Evolutionary conservation across 495 filamentous ascomycete genomes (phyloP), one percentile per base, ranked within the genome.

Genomic region (Penicillium flavigenum): DNA sequence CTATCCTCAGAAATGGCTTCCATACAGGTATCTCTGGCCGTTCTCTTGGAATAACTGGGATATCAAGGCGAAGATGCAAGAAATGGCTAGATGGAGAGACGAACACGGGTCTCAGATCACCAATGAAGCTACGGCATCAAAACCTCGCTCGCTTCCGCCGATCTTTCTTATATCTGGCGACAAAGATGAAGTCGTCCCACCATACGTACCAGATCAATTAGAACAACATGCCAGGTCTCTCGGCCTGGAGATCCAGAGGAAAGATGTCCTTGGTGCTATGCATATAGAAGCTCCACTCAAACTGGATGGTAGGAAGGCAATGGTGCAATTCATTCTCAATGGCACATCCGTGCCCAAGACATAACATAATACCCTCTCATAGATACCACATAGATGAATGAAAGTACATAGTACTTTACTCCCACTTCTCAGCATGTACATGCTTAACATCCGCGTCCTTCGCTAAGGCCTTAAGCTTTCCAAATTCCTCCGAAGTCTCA

Each of bases 1-100:
- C 19, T 94, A 92, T 68, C 89, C 89, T 10, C 88, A 93, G 63
- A 88, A 83, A 57, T 93, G 90, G 90, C 71, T 93, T 0, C 89
- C 89, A 1, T 93, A 94, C 68, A 75, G 82, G 4, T 86, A 88
- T 69, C 69, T 86, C 0, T 67, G 72, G 51, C 74, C 76, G 0
- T 82, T 85, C 61, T 70, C 83, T 42, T 71, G 83, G 68, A 83
- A 77, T 59, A 70, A 70, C 29, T 86, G 83, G 82, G 76, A 83
- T 58, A 76, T 67, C 53, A 57, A 59, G 5, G 57, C 39, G 0
- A 71, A 76, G 1, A 54, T 80, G 53, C 62, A 65, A 10, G 58
- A 60, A 24, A 68, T 82, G 20, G 71, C 77, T 5, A 26, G n/a
- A 12, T 63, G 52, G 58, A 52, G 64, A 41, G 47, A 68, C 34